Evolutionary conservation across 352 stramenopile genomes (phyloP).

Genomic region (Paralagenidium karlingii): DNA sequence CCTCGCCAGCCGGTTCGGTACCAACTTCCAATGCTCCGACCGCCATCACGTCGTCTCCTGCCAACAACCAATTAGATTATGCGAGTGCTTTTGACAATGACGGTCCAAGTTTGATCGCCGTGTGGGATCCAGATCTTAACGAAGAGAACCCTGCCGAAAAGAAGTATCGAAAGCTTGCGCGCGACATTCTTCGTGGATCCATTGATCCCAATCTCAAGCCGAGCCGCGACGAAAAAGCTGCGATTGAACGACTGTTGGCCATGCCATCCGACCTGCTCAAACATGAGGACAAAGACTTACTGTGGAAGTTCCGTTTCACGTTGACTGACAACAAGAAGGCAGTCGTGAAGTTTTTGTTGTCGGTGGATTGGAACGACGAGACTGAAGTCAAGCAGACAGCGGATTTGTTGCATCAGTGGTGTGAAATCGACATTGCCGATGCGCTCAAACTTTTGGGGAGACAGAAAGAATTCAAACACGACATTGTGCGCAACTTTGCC

Average conservation of each 20-base stretch:
- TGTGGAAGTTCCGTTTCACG: constrained; percentile 96
- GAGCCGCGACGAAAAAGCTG: constrained; percentile 87
- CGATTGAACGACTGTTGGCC: constrained; percentile 88
- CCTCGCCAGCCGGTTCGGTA: neutral
- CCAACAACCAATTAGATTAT: neutral
- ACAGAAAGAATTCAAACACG: constrained; percentile 82
- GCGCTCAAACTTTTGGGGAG: constrained; percentile 94
- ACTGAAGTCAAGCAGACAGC: constrained; percentile 92
- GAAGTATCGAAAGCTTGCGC: constrained; percentile 96
- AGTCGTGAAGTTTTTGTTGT: constrained; percentile 96
- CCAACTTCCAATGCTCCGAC: neutral
- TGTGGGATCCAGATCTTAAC: constrained; percentile 79
- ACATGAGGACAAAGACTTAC: constrained; percentile 85
- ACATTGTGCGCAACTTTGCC: constrained; percentile 91
- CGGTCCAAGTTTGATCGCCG: constrained; percentile 38
- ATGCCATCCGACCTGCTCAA: constrained; percentile 90
- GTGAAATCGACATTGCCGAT: constrained; percentile 95
- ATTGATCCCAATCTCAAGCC: constrained; percentile 97
- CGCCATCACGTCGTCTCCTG: neutral
- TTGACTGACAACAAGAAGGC: constrained; percentile 92
- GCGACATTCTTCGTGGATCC: constrained; percentile 91
- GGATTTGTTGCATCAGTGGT: constrained; percentile 69
- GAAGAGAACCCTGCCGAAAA: constrained; percentile 91
- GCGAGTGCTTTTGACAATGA: constrained; percentile 17
- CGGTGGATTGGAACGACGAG: constrained; percentile 97